Evolutionary conservation across 768 basidiomycete genomes (phyloP).

Genomic region (Pulveroboletus sp.): DNA sequence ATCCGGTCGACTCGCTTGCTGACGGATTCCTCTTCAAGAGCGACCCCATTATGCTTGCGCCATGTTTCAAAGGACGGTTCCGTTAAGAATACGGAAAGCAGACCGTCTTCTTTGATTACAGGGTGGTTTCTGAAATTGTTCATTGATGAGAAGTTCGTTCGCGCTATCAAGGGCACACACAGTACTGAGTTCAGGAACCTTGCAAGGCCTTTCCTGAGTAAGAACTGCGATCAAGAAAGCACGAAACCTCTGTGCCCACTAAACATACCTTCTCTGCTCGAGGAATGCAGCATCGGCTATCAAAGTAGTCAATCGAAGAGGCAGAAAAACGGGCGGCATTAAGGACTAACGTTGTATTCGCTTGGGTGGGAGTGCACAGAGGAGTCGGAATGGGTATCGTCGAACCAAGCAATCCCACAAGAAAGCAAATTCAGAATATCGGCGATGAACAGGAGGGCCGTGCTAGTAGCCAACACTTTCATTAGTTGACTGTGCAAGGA

Average conservation of each 20-base stretch:
- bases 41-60: slow-evolving; percentile 75
- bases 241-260: neutral
- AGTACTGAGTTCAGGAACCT: slow-evolving; percentile 79
- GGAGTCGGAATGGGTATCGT: slow-evolving; percentile 91
- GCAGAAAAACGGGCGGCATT: neutral
- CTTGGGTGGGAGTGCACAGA: slow-evolving; percentile 88
- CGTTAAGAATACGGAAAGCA: slow-evolving; percentile 77
- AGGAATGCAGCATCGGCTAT: slow-evolving; percentile 86
- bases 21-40: slow-evolving; percentile 84
- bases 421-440: slow-evolving; percentile 93
- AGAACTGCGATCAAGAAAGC: neutral
- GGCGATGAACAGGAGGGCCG: slow-evolving; percentile 67
- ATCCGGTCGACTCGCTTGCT: slow-evolving; percentile 75
- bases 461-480: slow-evolving; percentile 40
- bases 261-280: slow-evolving; percentile 76
- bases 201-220: slow-evolving; percentile 67
- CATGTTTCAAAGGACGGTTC: slow-evolving; percentile 85
- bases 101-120: slow-evolving; percentile 81
- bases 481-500: slow-evolving; percentile 10
- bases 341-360: slow-evolving; percentile 74
- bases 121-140: slow-evolving; percentile 78
- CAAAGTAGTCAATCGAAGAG: slow-evolving; percentile 5
- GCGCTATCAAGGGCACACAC: slow-evolving; percentile 39
- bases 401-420: slow-evolving; percentile 83
- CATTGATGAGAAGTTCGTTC: neutral